Percentiles rank a stretch among this genome's conserved stretches.
These are phyloP conservation scores for Penicillium paradoxum DNA, from an alignment of 495 filamentous ascomycete genomes.

Conservation along the genomic window DNA sequence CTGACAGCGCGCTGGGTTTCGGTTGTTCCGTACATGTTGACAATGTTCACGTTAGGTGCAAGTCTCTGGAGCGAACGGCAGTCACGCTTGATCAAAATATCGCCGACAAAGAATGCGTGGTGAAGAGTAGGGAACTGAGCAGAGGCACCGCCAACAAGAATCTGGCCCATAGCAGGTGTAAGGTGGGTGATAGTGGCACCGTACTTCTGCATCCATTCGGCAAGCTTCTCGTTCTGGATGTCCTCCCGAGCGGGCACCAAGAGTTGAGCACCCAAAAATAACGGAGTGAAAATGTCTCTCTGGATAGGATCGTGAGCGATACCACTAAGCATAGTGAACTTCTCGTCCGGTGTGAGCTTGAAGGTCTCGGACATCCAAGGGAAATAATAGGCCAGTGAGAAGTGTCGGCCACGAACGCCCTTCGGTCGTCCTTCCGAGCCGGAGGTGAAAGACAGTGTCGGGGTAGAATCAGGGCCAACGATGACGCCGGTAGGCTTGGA, in stretches of 20 bases:
- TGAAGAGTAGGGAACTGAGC: slow-evolving; percentile 72
- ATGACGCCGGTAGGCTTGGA: slow-evolving; percentile 60
- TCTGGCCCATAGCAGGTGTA: slow-evolving; percentile 93
- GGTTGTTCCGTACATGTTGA: slow-evolving; percentile 91
- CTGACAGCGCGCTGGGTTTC: slow-evolving; percentile 85
- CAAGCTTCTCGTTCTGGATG: slow-evolving; percentile 83
- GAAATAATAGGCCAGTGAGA: slow-evolving; percentile 80
- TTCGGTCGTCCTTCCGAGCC: slow-evolving; percentile 82
- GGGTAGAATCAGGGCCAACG: slow-evolving; percentile 86
- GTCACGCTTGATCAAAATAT: slow-evolving; percentile 82
- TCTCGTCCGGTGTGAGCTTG: slow-evolving; percentile 63
- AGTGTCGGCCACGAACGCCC: slow-evolving; percentile 87
- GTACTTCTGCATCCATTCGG: slow-evolving; percentile 85
- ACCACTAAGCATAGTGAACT: slow-evolving; percentile 80
- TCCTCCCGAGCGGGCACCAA: slow-evolving; percentile 78
- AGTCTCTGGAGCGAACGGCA: slow-evolving; percentile 73
- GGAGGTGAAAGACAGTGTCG: slow-evolving; percentile 80
- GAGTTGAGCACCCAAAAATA: slow-evolving; percentile 80
- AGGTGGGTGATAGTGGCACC: slow-evolving; percentile 81
- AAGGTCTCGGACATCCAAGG: slow-evolving; percentile 90
- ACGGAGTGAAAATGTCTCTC: slow-evolving; percentile 87
- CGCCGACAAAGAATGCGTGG: slow-evolving; percentile 89
- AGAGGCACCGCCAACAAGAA: slow-evolving; percentile 80
- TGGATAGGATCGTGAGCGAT: slow-evolving; percentile 89
- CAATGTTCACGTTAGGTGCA: slow-evolving; percentile 72